Percentiles rank a stretch among this genome's conserved stretches.
Evolutionary conservation across 2,329 filamentous ascomycete genomes (phyloP).

Genomic region (Cercospora sp.): DNA sequence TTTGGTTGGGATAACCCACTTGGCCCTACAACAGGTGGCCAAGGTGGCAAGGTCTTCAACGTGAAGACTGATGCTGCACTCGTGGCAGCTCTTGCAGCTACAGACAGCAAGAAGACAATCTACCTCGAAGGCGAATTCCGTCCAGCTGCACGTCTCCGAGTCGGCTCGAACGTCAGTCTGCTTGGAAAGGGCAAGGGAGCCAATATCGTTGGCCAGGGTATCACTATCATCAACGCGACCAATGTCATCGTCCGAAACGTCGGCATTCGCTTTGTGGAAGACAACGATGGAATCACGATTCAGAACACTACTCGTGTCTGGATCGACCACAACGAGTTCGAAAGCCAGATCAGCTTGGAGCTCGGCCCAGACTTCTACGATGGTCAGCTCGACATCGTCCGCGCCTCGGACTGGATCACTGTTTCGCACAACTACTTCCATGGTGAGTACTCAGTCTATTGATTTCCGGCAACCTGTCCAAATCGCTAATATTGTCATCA

Average conservation of each 20-base stretch:
- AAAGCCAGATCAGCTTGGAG: constrained; percentile 41
- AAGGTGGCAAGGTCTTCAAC: constrained; percentile 39
- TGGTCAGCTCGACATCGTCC: constrained; percentile 50
- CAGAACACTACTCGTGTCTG: constrained; percentile 50
- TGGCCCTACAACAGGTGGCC: constrained; percentile 42
- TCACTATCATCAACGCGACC: constrained; percentile 40
- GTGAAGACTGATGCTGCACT: constrained; percentile 44
- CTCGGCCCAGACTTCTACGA: constrained; percentile 38
- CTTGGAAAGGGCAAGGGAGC: constrained; percentile 42
- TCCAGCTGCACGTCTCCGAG: constrained; percentile 45
- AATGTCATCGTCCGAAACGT: constrained; percentile 48
- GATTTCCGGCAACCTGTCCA: too few species aligned
- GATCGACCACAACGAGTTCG: constrained; percentile 53
- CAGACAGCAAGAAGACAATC: constrained; percentile 43
- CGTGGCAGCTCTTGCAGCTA: constrained; percentile 46
- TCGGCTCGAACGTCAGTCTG: constrained; percentile 51
- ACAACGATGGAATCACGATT: constrained; percentile 48
- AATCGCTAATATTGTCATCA: not conserved
- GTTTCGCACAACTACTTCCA: constrained; percentile 54
- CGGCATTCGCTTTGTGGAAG: constrained; percentile 40
- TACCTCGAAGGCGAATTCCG: constrained; percentile 48
- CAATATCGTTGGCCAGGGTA: constrained; percentile 41
- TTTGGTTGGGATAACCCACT: constrained; percentile 31
- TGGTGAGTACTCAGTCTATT: constrained; percentile 4
- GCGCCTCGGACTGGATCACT: constrained; percentile 49